Base-by-base conservation (phyloP, 2,329 filamentous ascomycete genomes). In the Aspergillus sp. region DNA sequence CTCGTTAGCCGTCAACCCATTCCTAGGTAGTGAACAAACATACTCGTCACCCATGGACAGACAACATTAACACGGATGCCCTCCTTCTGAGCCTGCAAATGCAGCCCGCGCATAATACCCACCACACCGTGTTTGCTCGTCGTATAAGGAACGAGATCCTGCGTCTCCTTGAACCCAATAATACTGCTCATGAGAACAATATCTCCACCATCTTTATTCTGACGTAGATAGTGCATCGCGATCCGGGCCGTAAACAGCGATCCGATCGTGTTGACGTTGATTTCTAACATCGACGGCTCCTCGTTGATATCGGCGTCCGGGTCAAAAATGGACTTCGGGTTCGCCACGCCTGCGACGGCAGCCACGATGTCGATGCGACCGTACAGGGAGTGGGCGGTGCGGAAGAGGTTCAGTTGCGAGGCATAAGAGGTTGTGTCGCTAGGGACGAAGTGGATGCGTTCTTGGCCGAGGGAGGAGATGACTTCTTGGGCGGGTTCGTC, bases 111-210 rank as follows among this genome's bases (percentile, higher is more conserved):
- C 52, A 54, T 54, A 23, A 47, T 54, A 8, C 52, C 52, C 43
- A 54, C 52, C 5, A 54, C 52, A 15, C 52, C 52, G 19, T 54
- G 52, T 9, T 54, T 54, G 35, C 52, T 54, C 43, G 52, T 47
- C 43, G 43, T 33, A 19, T 54, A 54, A 8, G 52, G 52, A 15
- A 54, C 52, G 12, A 54, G 27, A n/a, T 40, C 52, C 15, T 17
- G 6, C 3, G 43, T 46, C 33, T 47, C 52, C 43, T 54, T 54
- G 52, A 54, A 54, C 14, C 52, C 52, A 19, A 54, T 54, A 31
- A 54, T 47, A 47, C 52, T 54, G 21, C 52, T 54, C 31, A 54
- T 54, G 52, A 54, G 52, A 8, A 54, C 35, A 15, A 54, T 47
- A 21, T 54, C 52, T 6, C 52, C 52, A 2, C 51, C 51, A n/a